Base-by-base conservation (phyloP, 306 rosid species). In the Adenanthera pavonina region DNA sequence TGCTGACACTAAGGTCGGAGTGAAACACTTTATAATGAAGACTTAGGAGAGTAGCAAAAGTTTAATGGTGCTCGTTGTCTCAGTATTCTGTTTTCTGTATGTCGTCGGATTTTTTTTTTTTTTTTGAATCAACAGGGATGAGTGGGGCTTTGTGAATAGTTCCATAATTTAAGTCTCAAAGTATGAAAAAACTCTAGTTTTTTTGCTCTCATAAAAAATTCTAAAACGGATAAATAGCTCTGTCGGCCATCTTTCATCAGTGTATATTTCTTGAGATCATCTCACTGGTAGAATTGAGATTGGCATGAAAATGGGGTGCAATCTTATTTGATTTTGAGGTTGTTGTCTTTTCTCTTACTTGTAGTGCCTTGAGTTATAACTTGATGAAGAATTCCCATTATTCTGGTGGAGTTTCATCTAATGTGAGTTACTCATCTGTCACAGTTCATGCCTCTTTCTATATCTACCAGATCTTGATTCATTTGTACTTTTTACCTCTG, bases 291-390 rank as follows among this genome's bases (percentile, higher is more conserved):
- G 25, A 82, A 59, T 14, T 33, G 48, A 69, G 35, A 33, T 61
- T 72, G 77, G 16, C 57, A 56, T 73, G 70, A 81, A 78, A 11
- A 78, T 74, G 34, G 5, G 60, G 30, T 62, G n/a, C 5, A 61
- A 4, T 77, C 79, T 64, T 72, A 20, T 64, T 64, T 64, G 61
- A 43, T 72, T 72, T 4, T 9, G 4, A n/a, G 61, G 41, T 78
- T 64, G 3, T 20, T 74, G 59, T 43, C 30, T 83, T 36, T 69
- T 43, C 44, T 83, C 64, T 52, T 65, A 54, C 43, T 65, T 83
- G 70, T 51, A 53, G 38, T 83, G 49, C 67, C 5, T 77, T 40
- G 69, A 76, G 36, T 65, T 20, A 19, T 74, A 13, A 46, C 1
- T 53, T 41, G 53, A 56, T 54, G 54, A 41, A 25, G 33, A n/a